A percentile compares a stretch with the other conserved stretches of the same genome.
Evolutionary conservation across 371 early-diverging fungal species (phyloP).

Genomic region (Mucor indicus): DNA sequence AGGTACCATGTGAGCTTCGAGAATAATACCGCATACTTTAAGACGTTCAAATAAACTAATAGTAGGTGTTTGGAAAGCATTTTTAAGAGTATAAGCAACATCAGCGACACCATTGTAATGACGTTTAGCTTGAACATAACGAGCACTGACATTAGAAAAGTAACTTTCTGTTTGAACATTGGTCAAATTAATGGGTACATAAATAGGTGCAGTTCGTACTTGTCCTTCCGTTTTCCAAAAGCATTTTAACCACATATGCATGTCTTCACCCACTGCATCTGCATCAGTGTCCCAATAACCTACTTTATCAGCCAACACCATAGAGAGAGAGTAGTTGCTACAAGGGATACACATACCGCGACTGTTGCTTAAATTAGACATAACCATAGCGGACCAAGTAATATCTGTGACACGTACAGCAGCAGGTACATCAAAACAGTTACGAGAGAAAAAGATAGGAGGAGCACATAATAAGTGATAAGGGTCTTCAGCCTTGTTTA

Average conservation of each 20-base stretch:
- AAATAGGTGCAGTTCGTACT: slow-evolving; percentile 66
- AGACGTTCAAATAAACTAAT: slow-evolving; percentile 35
- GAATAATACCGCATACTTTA: slow-evolving; percentile 38
- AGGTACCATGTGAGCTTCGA: slow-evolving; percentile 57
- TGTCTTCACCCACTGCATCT: slow-evolving; percentile 80
- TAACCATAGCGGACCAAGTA: slow-evolving; percentile 78
- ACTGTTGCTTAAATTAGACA: slow-evolving; percentile 69
- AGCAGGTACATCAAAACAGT: slow-evolving; percentile 69
- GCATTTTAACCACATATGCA: slow-evolving; percentile 85
- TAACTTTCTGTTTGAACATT: slow-evolving; percentile 68
- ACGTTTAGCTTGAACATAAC: slow-evolving; percentile 72
- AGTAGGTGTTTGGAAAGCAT: slow-evolving; percentile 35
- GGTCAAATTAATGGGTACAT: slow-evolving; percentile 71
- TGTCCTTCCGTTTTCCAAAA: slow-evolving; percentile 71
- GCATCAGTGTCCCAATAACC: slow-evolving; percentile 80
- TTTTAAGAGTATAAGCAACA: slow-evolving; percentile 50
- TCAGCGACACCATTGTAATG: slow-evolving; percentile 64
- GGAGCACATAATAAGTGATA: slow-evolving; percentile 62
- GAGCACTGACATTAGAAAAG: slow-evolving; percentile 55
- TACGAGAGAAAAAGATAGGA: slow-evolving; percentile 75
- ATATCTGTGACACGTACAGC: slow-evolving; percentile 76
- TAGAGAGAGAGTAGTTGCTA: slow-evolving; percentile 69
- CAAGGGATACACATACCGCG: slow-evolving; percentile 71
- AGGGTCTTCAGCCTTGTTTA: slow-evolving; percentile 39
- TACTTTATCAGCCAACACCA: slow-evolving; percentile 67